Evolutionary conservation across 2,329 filamentous ascomycete genomes (phyloP).

Genomic region (Nemania abortiva): DNA sequence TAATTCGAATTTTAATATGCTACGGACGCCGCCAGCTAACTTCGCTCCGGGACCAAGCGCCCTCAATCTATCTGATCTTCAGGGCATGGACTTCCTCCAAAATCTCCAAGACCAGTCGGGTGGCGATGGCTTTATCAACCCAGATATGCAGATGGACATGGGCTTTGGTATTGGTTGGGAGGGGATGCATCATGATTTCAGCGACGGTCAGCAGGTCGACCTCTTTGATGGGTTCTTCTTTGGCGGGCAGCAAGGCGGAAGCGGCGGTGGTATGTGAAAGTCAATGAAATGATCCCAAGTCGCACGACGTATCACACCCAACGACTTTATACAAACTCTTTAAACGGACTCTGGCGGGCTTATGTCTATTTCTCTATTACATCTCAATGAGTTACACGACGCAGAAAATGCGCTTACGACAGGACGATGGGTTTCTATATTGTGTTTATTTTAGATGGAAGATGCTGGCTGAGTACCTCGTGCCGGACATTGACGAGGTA

Average conservation of each 20-base stretch:
- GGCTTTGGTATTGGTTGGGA: constrained; percentile 76
- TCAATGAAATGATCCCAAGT: background rate
- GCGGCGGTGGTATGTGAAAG: constrained; percentile 33
- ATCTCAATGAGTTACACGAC: constrained; percentile 19
- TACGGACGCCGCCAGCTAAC: constrained; percentile 47
- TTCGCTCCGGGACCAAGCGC: constrained; percentile 47
- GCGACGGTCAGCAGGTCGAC: constrained; percentile 70
- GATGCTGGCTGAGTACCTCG: constrained; percentile 8
- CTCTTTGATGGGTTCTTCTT: constrained; percentile 82
- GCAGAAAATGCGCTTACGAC: constrained; percentile 1
- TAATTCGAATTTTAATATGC: constrained; percentile 44
- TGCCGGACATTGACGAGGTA: constrained; percentile 19
- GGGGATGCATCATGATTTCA: constrained; percentile 71
- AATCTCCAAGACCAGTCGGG: constrained; percentile 54
- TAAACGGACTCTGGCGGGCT: constrained; percentile 6
- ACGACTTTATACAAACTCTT: too few relatives aligned
- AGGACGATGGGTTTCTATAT: background rate
- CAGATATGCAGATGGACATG: constrained; percentile 69
- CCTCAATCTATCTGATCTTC: constrained; percentile 61
- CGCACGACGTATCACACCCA: constrained; percentile 2
- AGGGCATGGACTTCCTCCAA: constrained; percentile 67
- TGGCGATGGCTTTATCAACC: constrained; percentile 46
- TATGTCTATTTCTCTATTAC: constrained; percentile 6
- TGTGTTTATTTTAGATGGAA: constrained; percentile 19
- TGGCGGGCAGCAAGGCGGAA: constrained; percentile 63